Evolutionary conservation across 1,284 basidiomycete species (phyloP).

Genomic region (Cryptococcus wingfieldii): DNA sequence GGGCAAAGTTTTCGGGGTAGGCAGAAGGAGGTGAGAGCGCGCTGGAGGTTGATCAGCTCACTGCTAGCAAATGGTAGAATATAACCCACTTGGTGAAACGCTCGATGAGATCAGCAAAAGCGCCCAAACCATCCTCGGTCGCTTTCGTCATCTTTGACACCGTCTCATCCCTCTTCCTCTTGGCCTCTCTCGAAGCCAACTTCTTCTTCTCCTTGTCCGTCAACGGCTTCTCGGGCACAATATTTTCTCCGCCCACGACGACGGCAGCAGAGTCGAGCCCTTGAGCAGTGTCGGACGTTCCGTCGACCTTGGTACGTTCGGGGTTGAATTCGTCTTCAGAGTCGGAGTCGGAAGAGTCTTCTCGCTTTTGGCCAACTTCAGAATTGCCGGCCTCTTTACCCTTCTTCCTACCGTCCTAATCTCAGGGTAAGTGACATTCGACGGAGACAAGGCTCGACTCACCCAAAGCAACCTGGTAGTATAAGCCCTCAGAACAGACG

Average conservation of each 20-base stretch:
- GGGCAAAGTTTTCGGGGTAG: constrained; percentile 47
- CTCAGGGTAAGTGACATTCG: neutral
- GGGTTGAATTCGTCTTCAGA: constrained; percentile 24
- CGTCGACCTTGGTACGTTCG: constrained; percentile 3
- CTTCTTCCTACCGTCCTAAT: constrained; percentile 34
- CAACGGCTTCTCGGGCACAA: constrained; percentile 26
- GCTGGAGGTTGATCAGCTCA: constrained; percentile 17
- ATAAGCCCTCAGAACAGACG: constrained; percentile 45
- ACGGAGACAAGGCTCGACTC: constrained; percentile 4
- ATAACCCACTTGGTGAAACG: constrained; percentile 46
- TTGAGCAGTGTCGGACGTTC: constrained; percentile 16
- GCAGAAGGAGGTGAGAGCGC: constrained; percentile 45
- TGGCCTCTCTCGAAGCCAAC: constrained; percentile 42
- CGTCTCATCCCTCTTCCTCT: constrained; percentile 48
- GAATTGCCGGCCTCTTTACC: constrained; percentile 45
- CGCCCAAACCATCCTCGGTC: constrained; percentile 46
- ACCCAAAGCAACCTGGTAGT: constrained; percentile 42
- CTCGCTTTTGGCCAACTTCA: constrained; percentile 43
- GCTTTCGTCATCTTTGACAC: constrained; percentile 47
- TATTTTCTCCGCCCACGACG: constrained; percentile 30
- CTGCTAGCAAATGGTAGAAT: neutral
- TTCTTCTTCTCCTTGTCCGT: constrained; percentile 43
- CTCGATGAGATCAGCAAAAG: constrained; percentile 47
- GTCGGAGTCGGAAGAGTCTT: constrained; percentile 17
- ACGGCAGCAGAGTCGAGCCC: constrained; percentile 34